Base-by-base conservation (phyloP, 2,329 filamentous ascomycete species). In the Cladophialophora bantiana region DNA sequence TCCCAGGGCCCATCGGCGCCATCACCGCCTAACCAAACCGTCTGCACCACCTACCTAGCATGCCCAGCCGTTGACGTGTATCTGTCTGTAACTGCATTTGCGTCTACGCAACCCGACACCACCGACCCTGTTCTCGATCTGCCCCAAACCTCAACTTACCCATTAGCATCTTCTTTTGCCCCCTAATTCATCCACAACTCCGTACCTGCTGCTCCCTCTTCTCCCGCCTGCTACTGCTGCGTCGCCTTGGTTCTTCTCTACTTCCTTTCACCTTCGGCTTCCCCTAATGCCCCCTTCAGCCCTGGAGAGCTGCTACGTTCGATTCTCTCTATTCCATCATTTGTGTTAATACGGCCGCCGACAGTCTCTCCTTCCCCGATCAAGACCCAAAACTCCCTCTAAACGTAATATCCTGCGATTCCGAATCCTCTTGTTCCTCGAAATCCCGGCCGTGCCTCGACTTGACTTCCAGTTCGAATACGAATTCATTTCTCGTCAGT, bases 221-320 rank as follows among this genome's bases (percentile, higher is more conserved):
- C 35, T 12, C 18, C 36, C 20, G n/a, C 38, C 45, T 60, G 15
- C 38, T 34, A 32, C 42, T 53, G 32, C 59, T 61, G 42, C 59
- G 53, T 64, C 65, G 55, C 59, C 56, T 66, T 66, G 48, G 45
- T 65, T 63, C 38, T 36, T 40, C 42, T 61, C 45, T 59, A 57
- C 65, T 54, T 65, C 36, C 20, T 65, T 48, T 50, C 53, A 42
- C 57, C 53, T 66, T 59, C 53, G 32, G 31, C 54, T 50, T 36
- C 54, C 59, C 59, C 59, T 68, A 70, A 68, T 68, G 62, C 61
- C 59, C 59, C 59, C 42, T 58, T 66, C 68, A 70, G 68, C 68
- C 68, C 68, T 68, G 68, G 68, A 66, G 68, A 65, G 68, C 68
- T 70, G 66, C 54, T 68, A 38, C 52, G 26, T 61, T 70, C 66